Evolutionary conservation across 2,329 filamentous ascomycete species (phyloP).

Genomic region (Phialocephala sp.): DNA sequence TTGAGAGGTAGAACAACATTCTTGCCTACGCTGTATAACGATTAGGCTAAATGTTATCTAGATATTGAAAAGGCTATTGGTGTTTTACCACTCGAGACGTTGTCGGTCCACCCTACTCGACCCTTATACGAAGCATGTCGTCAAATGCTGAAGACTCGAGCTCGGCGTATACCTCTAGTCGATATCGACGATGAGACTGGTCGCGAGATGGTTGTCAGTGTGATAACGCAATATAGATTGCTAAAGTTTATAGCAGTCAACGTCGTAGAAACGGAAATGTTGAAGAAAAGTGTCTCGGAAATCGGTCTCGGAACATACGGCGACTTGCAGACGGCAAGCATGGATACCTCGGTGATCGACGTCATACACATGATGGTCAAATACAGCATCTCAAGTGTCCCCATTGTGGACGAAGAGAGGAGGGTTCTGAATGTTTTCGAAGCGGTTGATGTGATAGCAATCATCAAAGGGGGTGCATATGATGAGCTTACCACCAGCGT

Average conservation of each 20-base stretch:
- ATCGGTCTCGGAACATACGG: constrained; percentile 85
- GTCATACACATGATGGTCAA: constrained; percentile 94
- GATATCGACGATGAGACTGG: constrained; percentile 94
- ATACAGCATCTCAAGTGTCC: constrained; percentile 92
- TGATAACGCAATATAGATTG: constrained; percentile 97
- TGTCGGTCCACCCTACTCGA: constrained; percentile 90
- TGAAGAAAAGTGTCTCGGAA: constrained; percentile 86
- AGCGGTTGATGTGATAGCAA: constrained; percentile 93
- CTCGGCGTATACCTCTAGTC: constrained; percentile 90
- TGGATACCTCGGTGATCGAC: constrained; percentile 91
- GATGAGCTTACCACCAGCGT: constrained; percentile 87
- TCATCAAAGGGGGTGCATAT: constrained; percentile 92
- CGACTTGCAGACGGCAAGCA: constrained; percentile 79
- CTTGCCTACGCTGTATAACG: constrained; percentile 13
- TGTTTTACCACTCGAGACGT: constrained; percentile 87
- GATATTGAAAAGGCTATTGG: constrained; percentile 96
- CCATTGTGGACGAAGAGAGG: constrained; percentile 81
- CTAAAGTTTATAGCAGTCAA: constrained; percentile 99
- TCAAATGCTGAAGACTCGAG: constrained; percentile 91
- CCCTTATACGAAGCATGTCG: constrained; percentile 95
- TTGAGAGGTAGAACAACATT: constrained; percentile 71
- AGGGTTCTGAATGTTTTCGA: constrained; percentile 95
- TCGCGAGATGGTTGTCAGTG: constrained; percentile 90
- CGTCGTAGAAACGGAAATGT: constrained; percentile 78
- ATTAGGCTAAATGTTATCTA: constrained; percentile 47